Evolutionary conservation across 768 basidiomycete genomes (phyloP).

Genomic region (Lactarius deliciosus): DNA sequence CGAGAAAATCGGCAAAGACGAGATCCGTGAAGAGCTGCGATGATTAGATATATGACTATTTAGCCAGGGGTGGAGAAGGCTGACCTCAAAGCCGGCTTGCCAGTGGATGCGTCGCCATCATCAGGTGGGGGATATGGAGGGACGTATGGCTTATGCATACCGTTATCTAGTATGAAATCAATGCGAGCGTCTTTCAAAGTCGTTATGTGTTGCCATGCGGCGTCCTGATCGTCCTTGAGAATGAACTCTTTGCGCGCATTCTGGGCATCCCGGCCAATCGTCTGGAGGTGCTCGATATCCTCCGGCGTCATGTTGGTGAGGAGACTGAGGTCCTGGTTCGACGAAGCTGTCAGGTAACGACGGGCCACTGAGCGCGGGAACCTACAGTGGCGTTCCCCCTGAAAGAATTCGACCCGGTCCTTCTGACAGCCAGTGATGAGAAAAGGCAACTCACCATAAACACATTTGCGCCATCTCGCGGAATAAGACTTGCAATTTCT

Average conservation of each 20-base stretch:
- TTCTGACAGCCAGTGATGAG: not conserved
- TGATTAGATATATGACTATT: not conserved
- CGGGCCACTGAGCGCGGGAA: constrained; percentile 9
- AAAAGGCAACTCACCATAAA: constrained; percentile 54
- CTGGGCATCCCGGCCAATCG: constrained; percentile 79
- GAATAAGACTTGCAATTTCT: constrained; percentile 64
- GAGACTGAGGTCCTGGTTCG: constrained; percentile 77
- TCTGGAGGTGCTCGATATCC: constrained; percentile 81
- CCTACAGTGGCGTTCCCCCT: constrained; percentile 94
- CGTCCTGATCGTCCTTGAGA: constrained; percentile 76
- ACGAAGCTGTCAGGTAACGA: constrained; percentile 7
- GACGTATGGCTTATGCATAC: constrained; percentile 40
- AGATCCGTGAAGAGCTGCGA: constrained; percentile 86
- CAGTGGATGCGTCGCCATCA: not conserved
- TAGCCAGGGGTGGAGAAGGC: not conserved
- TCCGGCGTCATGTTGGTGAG: constrained; percentile 80
- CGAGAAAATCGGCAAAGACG: constrained; percentile 89
- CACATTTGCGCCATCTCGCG: constrained; percentile 89
- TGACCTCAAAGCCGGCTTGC: constrained; percentile 87
- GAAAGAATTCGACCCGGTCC: not conserved
- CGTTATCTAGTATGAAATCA: constrained; percentile 92
- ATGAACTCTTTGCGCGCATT: constrained; percentile 76
- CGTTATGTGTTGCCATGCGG: constrained; percentile 71
- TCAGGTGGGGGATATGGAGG: not conserved
- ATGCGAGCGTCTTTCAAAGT: constrained; percentile 52